Base-by-base conservation (phyloP, 345 rosid genomes). In the Boechera divaricarpa region DNA sequence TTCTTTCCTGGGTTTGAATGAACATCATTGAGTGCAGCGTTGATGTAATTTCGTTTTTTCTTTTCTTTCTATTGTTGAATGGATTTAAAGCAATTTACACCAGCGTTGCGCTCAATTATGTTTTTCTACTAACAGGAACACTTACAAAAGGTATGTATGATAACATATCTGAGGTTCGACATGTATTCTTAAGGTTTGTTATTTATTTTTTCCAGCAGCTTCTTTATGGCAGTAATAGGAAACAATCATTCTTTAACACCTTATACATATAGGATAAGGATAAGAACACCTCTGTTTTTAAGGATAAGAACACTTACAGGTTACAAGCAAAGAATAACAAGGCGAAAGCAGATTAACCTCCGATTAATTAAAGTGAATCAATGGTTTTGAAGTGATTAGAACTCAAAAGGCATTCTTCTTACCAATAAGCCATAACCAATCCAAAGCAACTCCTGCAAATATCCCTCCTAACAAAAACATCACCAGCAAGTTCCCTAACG, bases 381-480 rank as follows among this genome's bases (percentile, higher is more conserved):
- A 7, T 36, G 29, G 45, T 62, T 39, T 48, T 41, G 60, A 10
- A 24, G 52, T 63, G 26, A 31, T 68, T 55, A 57, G 4, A 7
- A 63, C 18, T 80, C 62, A 87, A 33, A 86, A 93, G 36, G 87
- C 86, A 69, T 81, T 67, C 29, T 83, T 82, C 64, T 83, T 86
- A 16, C 97, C 97, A 29, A 92, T 91, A 63, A 95, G 88, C 98
- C 98, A 92, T 58, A 92, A 65, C 94, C 98, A 91, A 62, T 86
- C 98, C 61, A 91, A 86, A 56, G 91, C 42, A 61, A 88, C 91
- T 5, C 99, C 99, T 0, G 89, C 77, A 81, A 86, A 87, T 77
- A 89, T 73, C n/a, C 93, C 98, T 4, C 81, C 93, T 60, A 86
- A 24, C 26, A 91, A 24, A 74, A 82, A 88, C 8, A 89, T 38